Conservation (phyloP, 768 basidiomycete species). For the Boletales sp. region DNA sequence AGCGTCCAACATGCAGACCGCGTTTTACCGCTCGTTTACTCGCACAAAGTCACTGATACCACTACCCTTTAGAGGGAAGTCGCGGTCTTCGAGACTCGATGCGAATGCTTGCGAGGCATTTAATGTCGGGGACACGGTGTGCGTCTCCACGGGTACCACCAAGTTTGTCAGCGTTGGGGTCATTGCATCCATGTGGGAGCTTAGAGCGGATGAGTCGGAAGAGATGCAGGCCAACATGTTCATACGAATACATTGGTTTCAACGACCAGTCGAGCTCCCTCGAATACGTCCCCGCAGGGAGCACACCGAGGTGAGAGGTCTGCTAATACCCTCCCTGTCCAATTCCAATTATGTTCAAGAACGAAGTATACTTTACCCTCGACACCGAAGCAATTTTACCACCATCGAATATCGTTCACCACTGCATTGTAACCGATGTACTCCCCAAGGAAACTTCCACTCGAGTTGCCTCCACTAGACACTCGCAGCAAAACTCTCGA, state of each 20-base stretch:
- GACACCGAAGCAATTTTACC: conserved; percentile 44
- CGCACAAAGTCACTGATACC: conserved; percentile 16
- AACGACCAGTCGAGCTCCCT: conserved; percentile 62
- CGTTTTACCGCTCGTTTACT: conserved; percentile 29
- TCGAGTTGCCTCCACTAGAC: conserved; percentile 14
- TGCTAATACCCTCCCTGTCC: background rate
- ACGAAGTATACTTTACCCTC: conserved; percentile 72
- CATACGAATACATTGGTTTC: conserved; percentile 72
- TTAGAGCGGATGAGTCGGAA: conserved; percentile 26
- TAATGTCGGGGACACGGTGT: conserved; percentile 63
- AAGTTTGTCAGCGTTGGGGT: conserved; percentile 62
- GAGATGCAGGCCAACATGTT: conserved; percentile 42
- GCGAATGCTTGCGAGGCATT: conserved; percentile 33
- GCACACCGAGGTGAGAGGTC: conserved; percentile 49
- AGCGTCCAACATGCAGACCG: conserved; percentile 16
- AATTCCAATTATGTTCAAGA: conserved; percentile 37
- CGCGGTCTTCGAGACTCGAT: conserved; percentile 9
- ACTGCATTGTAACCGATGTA: conserved; percentile 44
- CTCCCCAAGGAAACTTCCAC: conserved; percentile 9
- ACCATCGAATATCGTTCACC: conserved; percentile 49
- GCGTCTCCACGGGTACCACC: conserved; percentile 45
- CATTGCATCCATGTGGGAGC: conserved; percentile 68
- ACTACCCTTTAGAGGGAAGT: conserved; percentile 14
- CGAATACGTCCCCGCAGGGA: conserved; percentile 56
- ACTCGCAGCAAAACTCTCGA: conserved; percentile 8